Conservation (phyloP, 257 asterid species). For the Rauvolfia tetraphylla region DNA sequence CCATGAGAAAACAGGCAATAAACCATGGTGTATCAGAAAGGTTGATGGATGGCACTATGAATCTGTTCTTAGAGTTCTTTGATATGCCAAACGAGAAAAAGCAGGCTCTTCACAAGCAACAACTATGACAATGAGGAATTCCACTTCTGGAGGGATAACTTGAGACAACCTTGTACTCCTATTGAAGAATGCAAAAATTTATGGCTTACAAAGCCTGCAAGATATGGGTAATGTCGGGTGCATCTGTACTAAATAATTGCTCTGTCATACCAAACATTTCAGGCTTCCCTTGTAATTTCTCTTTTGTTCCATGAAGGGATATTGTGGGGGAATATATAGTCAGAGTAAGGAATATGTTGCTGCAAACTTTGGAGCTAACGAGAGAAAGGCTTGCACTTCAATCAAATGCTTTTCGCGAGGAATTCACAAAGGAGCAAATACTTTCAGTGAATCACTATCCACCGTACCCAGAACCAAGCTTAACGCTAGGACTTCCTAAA, state of each 20-base stretch:
- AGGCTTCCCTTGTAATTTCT: not conserved
- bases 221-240: conserved; percentile 19
- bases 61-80: conserved; percentile 32
- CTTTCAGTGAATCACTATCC: conserved; percentile 27
- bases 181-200: conserved; percentile 17
- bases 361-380: conserved; percentile 25
- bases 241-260: not conserved
- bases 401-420: conserved; percentile 21
- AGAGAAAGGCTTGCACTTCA: conserved; percentile 31
- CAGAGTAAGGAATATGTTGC: conserved; percentile 20
- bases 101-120: conserved; percentile 43
- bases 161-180: conserved; percentile 29
- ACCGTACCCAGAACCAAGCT: conserved; percentile 29
- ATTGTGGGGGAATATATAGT: conserved; percentile 29
- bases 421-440: conserved; percentile 16
- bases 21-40: conserved; percentile 46
- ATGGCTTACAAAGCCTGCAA: conserved; percentile 31
- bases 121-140: conserved; percentile 16
- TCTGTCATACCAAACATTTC: not conserved
- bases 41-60: conserved; percentile 25
- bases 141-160: conserved; percentile 28
- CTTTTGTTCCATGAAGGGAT: conserved; percentile 18
- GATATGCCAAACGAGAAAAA: conserved; percentile 26
- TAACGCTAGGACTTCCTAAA: conserved; percentile 28
- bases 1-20: conserved; percentile 26